Percentiles rank a stretch among this genome's conserved stretches.
Evolutionary conservation across 768 basidiomycete genomes (phyloP).

Genomic region (Lactarius pseudohatsudake): DNA sequence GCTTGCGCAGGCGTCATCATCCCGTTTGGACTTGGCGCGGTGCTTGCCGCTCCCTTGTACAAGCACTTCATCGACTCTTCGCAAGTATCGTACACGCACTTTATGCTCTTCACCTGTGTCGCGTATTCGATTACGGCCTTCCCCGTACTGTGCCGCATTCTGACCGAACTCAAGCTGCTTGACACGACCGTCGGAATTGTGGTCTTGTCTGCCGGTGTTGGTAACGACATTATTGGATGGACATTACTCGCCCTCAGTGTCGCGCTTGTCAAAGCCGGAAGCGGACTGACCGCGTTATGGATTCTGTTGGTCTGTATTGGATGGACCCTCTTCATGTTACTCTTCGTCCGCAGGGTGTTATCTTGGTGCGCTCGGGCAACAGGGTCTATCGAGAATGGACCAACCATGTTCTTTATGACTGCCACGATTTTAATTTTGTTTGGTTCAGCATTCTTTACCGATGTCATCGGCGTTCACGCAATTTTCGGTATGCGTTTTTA

Average conservation of each 20-base stretch:
- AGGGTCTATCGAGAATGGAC: constrained; percentile 78
- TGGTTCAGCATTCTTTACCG: constrained; percentile 88
- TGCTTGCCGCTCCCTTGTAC: constrained; percentile 69
- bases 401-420: constrained; percentile 89
- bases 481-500: constrained; percentile 64
- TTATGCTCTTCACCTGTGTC: constrained; percentile 92
- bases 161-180: constrained; percentile 88
- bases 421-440: constrained; percentile 77
- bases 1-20: constrained; percentile 81
- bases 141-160: constrained; percentile 81
- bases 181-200: constrained; percentile 92
- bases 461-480: constrained; percentile 87
- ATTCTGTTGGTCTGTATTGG: constrained; percentile 78
- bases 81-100: constrained; percentile 74
- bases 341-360: constrained; percentile 61
- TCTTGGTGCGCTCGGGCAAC: constrained; percentile 73
- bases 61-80: constrained; percentile 61
- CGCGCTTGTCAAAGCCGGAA: constrained; percentile 86
- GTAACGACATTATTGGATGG: constrained; percentile 79
- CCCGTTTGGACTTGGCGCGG: constrained; percentile 85
- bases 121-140: constrained; percentile 89
- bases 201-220: constrained; percentile 90
- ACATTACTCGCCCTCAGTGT: constrained; percentile 85
- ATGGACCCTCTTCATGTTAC: constrained; percentile 75
- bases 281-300: constrained; percentile 81